Conservation (phyloP, 768 basidiomycete genomes). For the Epithele typhae region DNA sequence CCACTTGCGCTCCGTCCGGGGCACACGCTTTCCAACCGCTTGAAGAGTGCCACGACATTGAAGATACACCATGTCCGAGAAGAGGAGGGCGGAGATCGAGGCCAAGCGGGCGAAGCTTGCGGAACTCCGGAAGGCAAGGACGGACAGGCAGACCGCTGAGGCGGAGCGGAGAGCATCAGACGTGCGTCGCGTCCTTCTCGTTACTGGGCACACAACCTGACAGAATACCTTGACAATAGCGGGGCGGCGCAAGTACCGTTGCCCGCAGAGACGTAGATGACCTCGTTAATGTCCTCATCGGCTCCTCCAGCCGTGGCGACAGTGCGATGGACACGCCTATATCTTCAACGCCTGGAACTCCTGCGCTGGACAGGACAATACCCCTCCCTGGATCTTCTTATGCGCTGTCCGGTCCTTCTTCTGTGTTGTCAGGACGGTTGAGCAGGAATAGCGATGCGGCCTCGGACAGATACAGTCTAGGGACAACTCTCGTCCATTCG, state of each 20-base stretch:
- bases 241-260: no score
- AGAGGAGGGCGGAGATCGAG: conserved; percentile 83
- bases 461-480: conserved; percentile 42
- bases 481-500: conserved; percentile 40
- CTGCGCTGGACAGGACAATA: conserved; percentile 39
- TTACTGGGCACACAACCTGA: no score
- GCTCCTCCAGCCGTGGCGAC: conserved; percentile 43
- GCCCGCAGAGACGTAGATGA: conserved; percentile 68
- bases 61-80: conserved; percentile 50
- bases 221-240: no score
- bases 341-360: conserved; percentile 71
- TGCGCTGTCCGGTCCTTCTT: conserved; percentile 10
- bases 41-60: no score
- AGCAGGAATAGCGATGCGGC: conserved; percentile 70
- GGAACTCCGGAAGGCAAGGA: conserved; percentile 74
- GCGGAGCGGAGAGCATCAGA: conserved; percentile 30
- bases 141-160: conserved; percentile 59
- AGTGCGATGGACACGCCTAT: conserved; percentile 66
- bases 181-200: background rate
- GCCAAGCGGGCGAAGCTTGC: conserved; percentile 86
- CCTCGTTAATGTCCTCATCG: conserved; percentile 57
- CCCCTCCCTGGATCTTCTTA: conserved; percentile 28
- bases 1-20: no score
- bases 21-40: no score
- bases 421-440: conserved; percentile 50